phyloP scores from a whole-genome alignment of 352 stramenopile species.

The Phytopythium litorale region DNA sequence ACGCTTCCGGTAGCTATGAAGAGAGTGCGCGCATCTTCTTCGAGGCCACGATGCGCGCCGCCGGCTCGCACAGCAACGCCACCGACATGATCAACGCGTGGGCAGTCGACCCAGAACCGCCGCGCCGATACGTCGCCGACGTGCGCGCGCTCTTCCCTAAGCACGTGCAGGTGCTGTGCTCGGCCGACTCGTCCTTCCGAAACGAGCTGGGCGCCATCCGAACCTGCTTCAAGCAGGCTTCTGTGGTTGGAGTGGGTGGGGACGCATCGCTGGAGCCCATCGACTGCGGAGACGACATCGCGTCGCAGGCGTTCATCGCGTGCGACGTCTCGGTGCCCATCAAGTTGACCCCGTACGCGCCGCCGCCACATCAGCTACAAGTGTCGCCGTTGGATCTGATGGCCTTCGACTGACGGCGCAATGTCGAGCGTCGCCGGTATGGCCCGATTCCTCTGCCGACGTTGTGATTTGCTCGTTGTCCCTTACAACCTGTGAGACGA shows the following conservation, averaged over 20 bases:
- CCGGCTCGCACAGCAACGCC: slow-evolving; percentile 11
- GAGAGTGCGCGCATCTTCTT: slow-evolving; percentile 31
- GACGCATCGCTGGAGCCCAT: slow-evolving; percentile 16
- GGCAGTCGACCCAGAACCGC: slow-evolving; percentile 11
- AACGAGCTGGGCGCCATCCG: slow-evolving; percentile 36
- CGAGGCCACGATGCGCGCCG: slow-evolving; percentile 19
- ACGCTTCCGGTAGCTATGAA: slow-evolving; percentile 26
- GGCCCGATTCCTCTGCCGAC: neutral
- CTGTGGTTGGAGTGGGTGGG: neutral
- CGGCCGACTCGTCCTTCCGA: slow-evolving; percentile 12
- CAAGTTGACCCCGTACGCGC: slow-evolving; percentile 7
- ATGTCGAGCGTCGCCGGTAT: no score
- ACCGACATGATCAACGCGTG: slow-evolving; percentile 28
- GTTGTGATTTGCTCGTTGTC: neutral
- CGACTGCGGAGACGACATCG: slow-evolving; percentile 16
- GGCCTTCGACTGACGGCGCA: neutral
- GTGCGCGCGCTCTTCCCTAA: slow-evolving; percentile 32
- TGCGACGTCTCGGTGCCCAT: slow-evolving; percentile 19
- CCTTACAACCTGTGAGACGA: neutral
- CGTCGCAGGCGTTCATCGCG: slow-evolving; percentile 20
- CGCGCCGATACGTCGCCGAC: slow-evolving; percentile 21
- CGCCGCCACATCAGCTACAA: neutral
- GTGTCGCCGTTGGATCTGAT: slow-evolving; percentile 4
- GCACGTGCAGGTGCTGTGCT: slow-evolving; percentile 38
- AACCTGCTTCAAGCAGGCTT: slow-evolving; percentile 32